Percentiles rank a stretch among this genome's conserved stretches.
These are phyloP conservation scores for Astrothelium macrocarpum DNA, from an alignment of 495 filamentous ascomycete genomes.

Conservation along the genomic window DNA sequence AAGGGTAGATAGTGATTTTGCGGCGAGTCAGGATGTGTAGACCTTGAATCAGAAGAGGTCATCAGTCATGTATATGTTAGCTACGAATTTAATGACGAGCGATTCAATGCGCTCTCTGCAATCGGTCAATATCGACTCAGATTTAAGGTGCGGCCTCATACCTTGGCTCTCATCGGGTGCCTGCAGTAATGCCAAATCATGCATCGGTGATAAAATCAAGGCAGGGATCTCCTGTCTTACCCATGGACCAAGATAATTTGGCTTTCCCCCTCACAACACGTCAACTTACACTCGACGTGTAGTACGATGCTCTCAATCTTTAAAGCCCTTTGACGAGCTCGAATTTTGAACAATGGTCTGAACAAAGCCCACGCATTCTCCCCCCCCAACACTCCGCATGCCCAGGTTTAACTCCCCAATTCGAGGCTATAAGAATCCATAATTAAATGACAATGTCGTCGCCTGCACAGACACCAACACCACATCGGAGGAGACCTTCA, in stretches of 20 bases:
- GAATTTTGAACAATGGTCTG: neutral
- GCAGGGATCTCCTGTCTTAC: constrained; percentile 1
- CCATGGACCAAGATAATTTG: neutral
- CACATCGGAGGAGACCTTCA: constrained; percentile 1
- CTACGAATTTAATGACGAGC: constrained; percentile 3
- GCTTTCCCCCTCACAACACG: neutral
- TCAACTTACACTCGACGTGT: neutral
- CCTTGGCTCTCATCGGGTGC: neutral
- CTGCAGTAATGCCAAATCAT: neutral
- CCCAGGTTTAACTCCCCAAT: no score
- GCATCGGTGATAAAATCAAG: neutral
- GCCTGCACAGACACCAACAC: neutral
- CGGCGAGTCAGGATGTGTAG: neutral
- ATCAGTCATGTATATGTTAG: neutral
- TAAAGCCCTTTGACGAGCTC: no score
- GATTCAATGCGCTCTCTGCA: neutral
- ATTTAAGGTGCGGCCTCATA: no score
- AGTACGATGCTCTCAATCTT: neutral
- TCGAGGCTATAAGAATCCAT: neutral
- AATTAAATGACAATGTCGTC: constrained; percentile 5
- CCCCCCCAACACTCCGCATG: neutral
- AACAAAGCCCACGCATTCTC: neutral
- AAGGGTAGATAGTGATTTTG: neutral
- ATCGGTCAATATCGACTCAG: neutral
- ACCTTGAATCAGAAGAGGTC: neutral